These are phyloP conservation scores for Aspergillus carlsbadensis DNA, from an alignment of 495 filamentous ascomycete genomes.

Conservation along the genomic window DNA sequence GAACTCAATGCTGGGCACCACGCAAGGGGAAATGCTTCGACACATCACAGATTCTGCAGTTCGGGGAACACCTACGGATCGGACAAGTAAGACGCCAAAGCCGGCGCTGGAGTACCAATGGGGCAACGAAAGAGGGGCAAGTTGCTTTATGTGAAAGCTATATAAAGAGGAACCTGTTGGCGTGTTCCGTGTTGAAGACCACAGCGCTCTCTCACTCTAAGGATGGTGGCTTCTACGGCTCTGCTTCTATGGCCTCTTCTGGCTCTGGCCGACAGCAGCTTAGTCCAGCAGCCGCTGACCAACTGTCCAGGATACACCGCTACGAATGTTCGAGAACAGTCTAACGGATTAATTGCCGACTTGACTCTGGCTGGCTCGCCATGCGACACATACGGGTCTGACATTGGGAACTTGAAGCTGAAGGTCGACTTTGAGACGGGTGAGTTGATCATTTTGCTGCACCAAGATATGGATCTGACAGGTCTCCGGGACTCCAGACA, in stretches of 20 bases:
- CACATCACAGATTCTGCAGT: neutral
- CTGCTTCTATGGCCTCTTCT: neutral
- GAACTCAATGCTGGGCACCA: neutral
- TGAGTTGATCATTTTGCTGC: conserved; percentile 30
- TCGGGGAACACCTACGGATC: neutral
- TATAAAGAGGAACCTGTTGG: neutral
- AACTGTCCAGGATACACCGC: conserved; percentile 74
- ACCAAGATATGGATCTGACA: neutral
- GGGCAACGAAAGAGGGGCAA: too few species aligned
- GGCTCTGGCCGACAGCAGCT: neutral
- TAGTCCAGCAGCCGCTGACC: neutral
- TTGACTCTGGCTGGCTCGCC: conserved; percentile 62
- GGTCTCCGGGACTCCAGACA: neutral
- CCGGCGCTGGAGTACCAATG: too few species aligned
- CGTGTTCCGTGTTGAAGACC: neutral
- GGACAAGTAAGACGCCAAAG: neutral
- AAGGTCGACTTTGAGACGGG: conserved; percentile 73
- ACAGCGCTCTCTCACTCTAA: neutral
- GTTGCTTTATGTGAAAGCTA: too few species aligned
- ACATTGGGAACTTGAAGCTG: conserved; percentile 63
- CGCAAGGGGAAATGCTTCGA: neutral
- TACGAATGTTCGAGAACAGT: conserved; percentile 55
- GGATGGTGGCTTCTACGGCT: neutral
- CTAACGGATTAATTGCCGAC: conserved; percentile 48
- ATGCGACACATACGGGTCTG: conserved; percentile 71